Evolutionary conservation across 805 yeast species (phyloP).

Genomic region (Saccharomycopsis malanga): DNA sequence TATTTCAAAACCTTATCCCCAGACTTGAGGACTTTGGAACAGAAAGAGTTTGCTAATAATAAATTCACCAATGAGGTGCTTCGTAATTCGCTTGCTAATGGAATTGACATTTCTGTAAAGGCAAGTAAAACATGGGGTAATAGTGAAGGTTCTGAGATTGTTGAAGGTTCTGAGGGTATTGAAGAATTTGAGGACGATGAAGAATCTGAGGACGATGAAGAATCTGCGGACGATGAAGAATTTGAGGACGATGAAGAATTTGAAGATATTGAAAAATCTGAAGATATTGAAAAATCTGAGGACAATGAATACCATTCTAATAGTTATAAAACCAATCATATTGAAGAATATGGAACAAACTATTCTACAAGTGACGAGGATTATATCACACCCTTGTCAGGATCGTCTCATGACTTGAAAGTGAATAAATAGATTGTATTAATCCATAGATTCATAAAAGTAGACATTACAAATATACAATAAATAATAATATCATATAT

Average conservation of each 20-base stretch:
- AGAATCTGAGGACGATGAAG: slow-evolving; percentile 1
- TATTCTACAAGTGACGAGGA: background rate
- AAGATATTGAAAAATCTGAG: slow-evolving; percentile 3
- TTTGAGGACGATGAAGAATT: slow-evolving; percentile 2
- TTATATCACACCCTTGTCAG: background rate
- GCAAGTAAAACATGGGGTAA: background rate
- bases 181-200: background rate
- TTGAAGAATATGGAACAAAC: slow-evolving; percentile 3
- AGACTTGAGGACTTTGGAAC: background rate
- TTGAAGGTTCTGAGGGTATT: background rate
- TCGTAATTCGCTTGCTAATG: background rate
- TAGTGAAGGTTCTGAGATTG: slow-evolving; percentile 21
- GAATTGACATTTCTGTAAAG: slow-evolving; percentile 1
- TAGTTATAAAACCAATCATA: slow-evolving; percentile 9
- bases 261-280: background rate
- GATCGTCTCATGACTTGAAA: too few species aligned
- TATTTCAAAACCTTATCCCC: slow-evolving; percentile 1
- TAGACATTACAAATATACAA: too few species aligned
- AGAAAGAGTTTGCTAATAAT: background rate
- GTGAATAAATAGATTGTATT: too few species aligned
- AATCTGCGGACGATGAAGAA: slow-evolving; percentile 12
- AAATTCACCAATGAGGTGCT: background rate
- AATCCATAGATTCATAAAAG: too few species aligned
- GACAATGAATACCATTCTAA: slow-evolving; percentile 1
- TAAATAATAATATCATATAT: too few species aligned